Conservation (phyloP, 2,329 filamentous ascomycete species). For the Scedosporium apiospermum region DNA sequence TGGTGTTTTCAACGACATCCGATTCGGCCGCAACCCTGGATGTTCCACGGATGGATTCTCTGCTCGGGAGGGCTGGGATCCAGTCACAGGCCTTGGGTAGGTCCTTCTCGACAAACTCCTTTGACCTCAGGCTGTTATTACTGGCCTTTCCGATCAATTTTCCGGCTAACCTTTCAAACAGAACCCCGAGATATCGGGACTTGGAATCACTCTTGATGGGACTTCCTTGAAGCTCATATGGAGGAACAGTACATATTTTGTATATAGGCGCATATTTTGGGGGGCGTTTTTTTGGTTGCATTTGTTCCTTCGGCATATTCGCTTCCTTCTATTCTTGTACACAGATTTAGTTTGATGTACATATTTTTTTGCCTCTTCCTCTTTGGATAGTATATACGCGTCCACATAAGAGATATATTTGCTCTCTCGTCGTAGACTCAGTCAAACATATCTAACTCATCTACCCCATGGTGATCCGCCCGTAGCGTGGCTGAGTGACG, state of each 20-base stretch:
- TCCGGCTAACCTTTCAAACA: conserved; percentile 3
- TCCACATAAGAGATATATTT: neutral
- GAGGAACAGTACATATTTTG: neutral
- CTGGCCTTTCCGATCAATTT: neutral
- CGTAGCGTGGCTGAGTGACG: too few relatives aligned
- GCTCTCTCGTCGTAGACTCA: neutral
- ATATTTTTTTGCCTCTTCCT: neutral
- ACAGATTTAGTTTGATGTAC: neutral
- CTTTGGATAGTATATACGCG: neutral
- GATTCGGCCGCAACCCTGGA: conserved; percentile 15
- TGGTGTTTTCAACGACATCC: conserved; percentile 15
- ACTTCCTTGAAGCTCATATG: conserved; percentile 7
- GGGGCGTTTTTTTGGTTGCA: neutral
- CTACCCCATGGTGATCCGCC: neutral
- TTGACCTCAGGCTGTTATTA: neutral
- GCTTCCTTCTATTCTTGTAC: neutral
- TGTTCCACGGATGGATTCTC: conserved; percentile 17
- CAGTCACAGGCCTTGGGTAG: conserved; percentile 16
- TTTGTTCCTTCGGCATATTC: neutral
- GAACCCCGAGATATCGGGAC: conserved; percentile 11
- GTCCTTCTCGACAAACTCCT: neutral
- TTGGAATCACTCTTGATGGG: conserved; percentile 12
- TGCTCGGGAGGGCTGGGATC: conserved; percentile 17
- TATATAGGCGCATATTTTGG: neutral
- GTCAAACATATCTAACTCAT: too few relatives aligned